Base-by-base conservation (phyloP, 2,329 filamentous ascomycete genomes). In the Trichophyton equinum region DNA sequence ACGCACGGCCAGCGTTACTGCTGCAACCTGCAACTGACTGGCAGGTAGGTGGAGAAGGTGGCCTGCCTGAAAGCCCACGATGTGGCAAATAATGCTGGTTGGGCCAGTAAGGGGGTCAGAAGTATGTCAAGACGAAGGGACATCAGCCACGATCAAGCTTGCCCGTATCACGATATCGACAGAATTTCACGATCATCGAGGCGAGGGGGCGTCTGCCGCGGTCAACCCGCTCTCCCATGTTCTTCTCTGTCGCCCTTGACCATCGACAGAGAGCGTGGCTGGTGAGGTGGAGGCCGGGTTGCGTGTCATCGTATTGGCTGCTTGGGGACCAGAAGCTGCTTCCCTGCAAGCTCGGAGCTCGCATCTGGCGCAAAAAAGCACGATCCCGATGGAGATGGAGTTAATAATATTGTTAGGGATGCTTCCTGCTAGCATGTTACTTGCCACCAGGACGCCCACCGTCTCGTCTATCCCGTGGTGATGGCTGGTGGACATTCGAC, bases 361-460 rank as follows among this genome's bases (percentile, higher is more conserved):
- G 49, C 49, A 53, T 53, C 49, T 38, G 33, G 33, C 33, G 33
- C 33, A 38, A 38, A 38, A 33, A 33, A 53, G 44, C 49, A 53
- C 49, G 49, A 53, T 53, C 49, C 4, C 49, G 49, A 53, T 53
- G 49, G 47, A 51, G 47, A 53, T 30, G 27, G 49, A 30, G 49
- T 53, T 53, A n/a, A 53, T 25, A 25, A n/a, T 22, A 8, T 11
- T 4, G 22, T 11, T 25, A 20, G 27, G 49, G 49, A 47, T 47
- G 49, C 22, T 30, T 20, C 22, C 33, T 38, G 6, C 27, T 30
- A 30, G 27, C 27, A 30, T 7, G 33, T 33, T 11, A 53, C 13
- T 53, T 53, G 49, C 49, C 49, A 53, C 49, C 49, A 53, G 13
- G 9, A 13, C 8, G 33, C 33, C 33, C 11, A 4, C 3, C 33